phyloP scores from a whole-genome alignment of 1,284 basidiomycete species.

The Fomitopsis schrenkii region DNA sequence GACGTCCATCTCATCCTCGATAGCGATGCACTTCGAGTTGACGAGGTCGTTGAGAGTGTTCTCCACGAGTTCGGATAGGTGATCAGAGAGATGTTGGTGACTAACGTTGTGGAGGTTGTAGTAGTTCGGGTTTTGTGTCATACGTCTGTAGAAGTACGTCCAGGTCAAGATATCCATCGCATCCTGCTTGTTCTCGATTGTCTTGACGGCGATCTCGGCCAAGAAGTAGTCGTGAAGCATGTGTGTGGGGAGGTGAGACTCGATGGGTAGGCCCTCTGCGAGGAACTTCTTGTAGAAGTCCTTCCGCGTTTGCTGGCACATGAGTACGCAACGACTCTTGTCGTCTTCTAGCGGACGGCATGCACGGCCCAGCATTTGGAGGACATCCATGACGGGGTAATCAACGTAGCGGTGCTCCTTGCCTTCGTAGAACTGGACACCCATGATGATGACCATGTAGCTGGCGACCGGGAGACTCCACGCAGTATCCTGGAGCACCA shows the following conservation, averaged over 20 bases:
- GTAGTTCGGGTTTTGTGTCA: slow-evolving; percentile 95
- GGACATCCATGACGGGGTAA: slow-evolving; percentile 95
- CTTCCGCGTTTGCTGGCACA: slow-evolving; percentile 96
- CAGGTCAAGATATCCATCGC: slow-evolving; percentile 93
- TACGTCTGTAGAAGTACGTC: slow-evolving; percentile 95
- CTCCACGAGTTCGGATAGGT: slow-evolving; percentile 95
- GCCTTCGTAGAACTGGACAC: slow-evolving; percentile 94
- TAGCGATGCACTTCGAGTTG: slow-evolving; percentile 91
- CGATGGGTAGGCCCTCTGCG: slow-evolving; percentile 95
- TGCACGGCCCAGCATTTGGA: slow-evolving; percentile 98
- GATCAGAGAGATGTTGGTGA: slow-evolving; percentile 90
- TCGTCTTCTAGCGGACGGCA: slow-evolving; percentile 87
- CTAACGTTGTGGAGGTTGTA: slow-evolving; percentile 94
- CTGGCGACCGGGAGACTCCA: slow-evolving; percentile 93
- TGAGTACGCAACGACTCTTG: slow-evolving; percentile 87
- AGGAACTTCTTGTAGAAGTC: slow-evolving; percentile 99
- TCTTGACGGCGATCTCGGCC: slow-evolving; percentile 97
- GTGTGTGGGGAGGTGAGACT: slow-evolving; percentile 86
- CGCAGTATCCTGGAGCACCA: slow-evolving; percentile 70
- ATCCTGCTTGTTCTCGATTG: slow-evolving; percentile 98
- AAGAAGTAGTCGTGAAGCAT: slow-evolving; percentile 96
- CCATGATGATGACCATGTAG: slow-evolving; percentile 99
- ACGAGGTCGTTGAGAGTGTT: slow-evolving; percentile 89
- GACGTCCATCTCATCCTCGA: slow-evolving; percentile 94
- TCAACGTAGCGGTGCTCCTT: slow-evolving; percentile 97